Evolutionary conservation across 1,139 yeast species (phyloP), one percentile per base, ranked within the genome.

Genomic region (Yamadazyma atmosphaerica): DNA sequence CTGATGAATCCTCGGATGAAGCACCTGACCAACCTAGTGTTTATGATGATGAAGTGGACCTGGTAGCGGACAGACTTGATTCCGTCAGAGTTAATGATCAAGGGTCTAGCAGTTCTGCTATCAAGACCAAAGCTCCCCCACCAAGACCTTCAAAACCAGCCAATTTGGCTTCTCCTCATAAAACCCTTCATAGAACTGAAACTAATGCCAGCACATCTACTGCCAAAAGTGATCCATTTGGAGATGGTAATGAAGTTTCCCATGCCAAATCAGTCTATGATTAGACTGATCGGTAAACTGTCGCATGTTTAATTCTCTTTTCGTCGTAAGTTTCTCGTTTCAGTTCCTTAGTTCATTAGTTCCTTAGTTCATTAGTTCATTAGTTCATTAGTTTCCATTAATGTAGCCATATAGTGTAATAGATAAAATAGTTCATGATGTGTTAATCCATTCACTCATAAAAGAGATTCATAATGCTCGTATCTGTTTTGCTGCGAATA

Each of bases 181-280:
- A 33, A 23, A 32, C 35, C 2, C 37, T 56, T 38, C 42, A 40
- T 39, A 33, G 60, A 47, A 43, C 51, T 2, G 52, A 54, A 7
- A 64, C 72, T 7, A 58, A 54, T 33, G 58, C 52, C 8, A 58
- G 62, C 17, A 72, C 61, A 3, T 43, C 40, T n/a, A 44, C 51
- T 13, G 40, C 41, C 7, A 26, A 40, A 7, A 74, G 76, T 40
- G 80, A 85, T 59, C 94, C 94, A 2, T 85, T 85, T 63, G 88
- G 85, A 9, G 92, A 85, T 52, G 65, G 70, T 13, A 67, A 83
- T 47, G 79, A 68, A 42, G 73, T 74, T 2, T 40, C 18, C 5
- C 24, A 21, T 7, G 16, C 24, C 8, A 35, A 31, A 24, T 40
- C 41, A 14, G 43, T 37, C 8, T 40, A 37, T 14, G 33, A 37